Base-by-base conservation (phyloP, 306 rosid species). In the Cicer yamashitae region DNA sequence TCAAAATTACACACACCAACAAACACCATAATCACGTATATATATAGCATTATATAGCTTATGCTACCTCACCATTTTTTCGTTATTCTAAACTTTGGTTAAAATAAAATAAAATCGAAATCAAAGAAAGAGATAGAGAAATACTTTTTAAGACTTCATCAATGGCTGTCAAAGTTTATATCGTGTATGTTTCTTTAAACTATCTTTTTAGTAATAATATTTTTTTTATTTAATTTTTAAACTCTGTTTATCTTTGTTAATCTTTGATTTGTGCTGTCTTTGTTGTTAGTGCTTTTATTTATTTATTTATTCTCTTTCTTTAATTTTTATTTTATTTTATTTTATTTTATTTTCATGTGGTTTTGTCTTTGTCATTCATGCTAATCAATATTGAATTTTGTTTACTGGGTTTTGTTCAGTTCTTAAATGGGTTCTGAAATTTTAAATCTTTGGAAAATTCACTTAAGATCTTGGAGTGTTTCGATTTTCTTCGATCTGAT, bases 151-250 rank as follows among this genome's bases (percentile, higher is more conserved):
- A 44, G 66, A 79, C 79, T 72, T 70, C 82, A 75, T 73, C 87
- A 76, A 94, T 94, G 98, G 97, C 94, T 6, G 90, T 91, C 89
- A 94, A 91, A 85, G 84, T 94, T 68, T 88, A 91, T 74, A 90
- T 94, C 79, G 98, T 94, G 98, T 94, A 91, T 60, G 94, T 71
- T 40, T 22, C 18, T 22, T 6, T 8, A 7, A 54, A 22, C 11
- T 73, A 64, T 7, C 54, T 11, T 47, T 53, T 39, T 8, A 14
- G 18, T 40, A n/a, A 18, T 8, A 30, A 3, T 69, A 2, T 12
- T 1, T 18, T 1, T 18, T 10, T 40, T 62, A 5, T 9, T 79
- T 46, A 37, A 48, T 10, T 46, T 43, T 7, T 20, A 47, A 13
- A 60, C 39, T 70, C 17, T 67, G 52, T 53, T 73, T 39, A n/a